Percentiles rank a stretch among this genome's conserved stretches.
phyloP scores from a whole-genome alignment of 805 yeast genomes.

The Candida quercuum region DNA sequence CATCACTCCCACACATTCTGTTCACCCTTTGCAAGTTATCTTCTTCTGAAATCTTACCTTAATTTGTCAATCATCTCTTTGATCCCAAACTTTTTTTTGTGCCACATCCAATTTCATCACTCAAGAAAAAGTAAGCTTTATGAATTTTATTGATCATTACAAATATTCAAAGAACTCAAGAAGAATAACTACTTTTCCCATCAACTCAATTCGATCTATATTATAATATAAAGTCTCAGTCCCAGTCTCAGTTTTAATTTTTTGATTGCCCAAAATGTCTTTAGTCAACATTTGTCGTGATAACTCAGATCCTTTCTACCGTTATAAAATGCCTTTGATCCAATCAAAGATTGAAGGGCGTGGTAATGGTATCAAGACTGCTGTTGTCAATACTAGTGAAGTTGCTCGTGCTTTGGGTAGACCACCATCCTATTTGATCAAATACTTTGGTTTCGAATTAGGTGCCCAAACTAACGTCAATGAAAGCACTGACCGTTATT shows the following conservation, averaged over 20 bases:
- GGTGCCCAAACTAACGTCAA: slow-evolving; percentile 92
- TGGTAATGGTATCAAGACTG: slow-evolving; percentile 98
- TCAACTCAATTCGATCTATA: background rate
- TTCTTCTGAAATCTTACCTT: no score
- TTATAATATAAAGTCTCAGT: background rate
- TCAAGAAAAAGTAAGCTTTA: background rate
- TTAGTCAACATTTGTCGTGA: slow-evolving; percentile 92
- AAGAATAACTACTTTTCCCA: background rate
- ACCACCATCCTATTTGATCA: slow-evolving; percentile 87
- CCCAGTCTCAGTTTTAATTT: no score
- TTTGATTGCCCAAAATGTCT: slow-evolving; percentile 50
- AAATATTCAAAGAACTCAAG: background rate
- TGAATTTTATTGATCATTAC: background rate
- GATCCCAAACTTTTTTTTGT: no score
- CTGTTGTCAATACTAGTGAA: slow-evolving; percentile 82
- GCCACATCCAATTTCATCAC: background rate
- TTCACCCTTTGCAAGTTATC: no score
- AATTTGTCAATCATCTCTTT: background rate
- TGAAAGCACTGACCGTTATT: slow-evolving; percentile 77
- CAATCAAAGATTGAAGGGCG: slow-evolving; percentile 97
- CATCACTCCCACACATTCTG: no score
- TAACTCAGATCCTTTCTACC: slow-evolving; percentile 96
- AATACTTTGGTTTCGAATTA: slow-evolving; percentile 92
- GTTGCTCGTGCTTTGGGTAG: slow-evolving; percentile 93
- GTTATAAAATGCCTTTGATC: slow-evolving; percentile 98